A percentile compares a stretch with the other conserved stretches of the same genome.
Conservation (phyloP, 2,329 filamentous ascomycete genomes). For the Myriosclerotinia curreyana region DNA sequence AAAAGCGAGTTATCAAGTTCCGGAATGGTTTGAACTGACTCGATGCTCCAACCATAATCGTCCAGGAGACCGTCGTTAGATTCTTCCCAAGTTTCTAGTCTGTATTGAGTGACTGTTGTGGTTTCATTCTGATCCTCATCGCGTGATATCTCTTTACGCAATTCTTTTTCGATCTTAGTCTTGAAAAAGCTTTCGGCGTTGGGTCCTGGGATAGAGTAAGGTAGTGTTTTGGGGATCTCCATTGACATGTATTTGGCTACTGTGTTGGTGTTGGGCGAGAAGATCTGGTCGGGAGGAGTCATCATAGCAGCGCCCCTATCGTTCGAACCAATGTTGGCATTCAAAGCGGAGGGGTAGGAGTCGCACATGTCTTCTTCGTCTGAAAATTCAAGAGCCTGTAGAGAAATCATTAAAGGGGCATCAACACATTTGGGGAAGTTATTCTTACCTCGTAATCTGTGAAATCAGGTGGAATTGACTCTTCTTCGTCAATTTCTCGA, state of each 20-base stretch:
- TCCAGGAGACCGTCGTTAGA: neutral
- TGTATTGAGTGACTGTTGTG: neutral
- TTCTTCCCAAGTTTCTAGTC: neutral
- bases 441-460: conserved; percentile 4
- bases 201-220: neutral
- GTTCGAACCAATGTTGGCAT: neutral
- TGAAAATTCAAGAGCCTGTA: neutral
- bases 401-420: neutral
- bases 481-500: neutral
- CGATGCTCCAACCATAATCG: too few relatives aligned
- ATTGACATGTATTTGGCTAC: neutral
- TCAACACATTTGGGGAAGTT: too few relatives aligned
- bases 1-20: neutral
- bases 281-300: neutral
- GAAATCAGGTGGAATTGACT: neutral
- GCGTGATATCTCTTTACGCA: too few relatives aligned
- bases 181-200: neutral
- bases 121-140: neutral
- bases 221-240: neutral
- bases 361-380: neutral
- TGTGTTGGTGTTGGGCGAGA: neutral
- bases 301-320: neutral
- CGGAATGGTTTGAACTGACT: neutral
- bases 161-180: neutral
- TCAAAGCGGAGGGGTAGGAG: neutral